These are phyloP conservation scores for Colletotrichum cuscutae DNA, from an alignment of 2,329 filamentous ascomycete genomes.

Conservation along the genomic window DNA sequence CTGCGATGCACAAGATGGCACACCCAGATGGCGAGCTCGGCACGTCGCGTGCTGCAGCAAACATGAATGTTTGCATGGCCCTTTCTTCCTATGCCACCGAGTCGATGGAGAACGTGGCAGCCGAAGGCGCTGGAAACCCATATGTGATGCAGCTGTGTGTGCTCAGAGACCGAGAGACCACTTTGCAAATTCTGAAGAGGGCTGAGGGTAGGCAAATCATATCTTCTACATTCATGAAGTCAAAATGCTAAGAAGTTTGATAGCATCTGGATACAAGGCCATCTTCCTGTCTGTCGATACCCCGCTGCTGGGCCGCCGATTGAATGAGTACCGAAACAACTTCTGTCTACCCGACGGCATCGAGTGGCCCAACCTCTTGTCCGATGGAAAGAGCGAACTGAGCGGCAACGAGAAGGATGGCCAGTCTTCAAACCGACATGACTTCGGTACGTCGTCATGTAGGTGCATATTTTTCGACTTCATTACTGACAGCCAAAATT, in stretches of 20 bases:
- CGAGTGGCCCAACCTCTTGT: constrained; percentile 9
- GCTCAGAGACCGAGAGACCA: constrained; percentile 57
- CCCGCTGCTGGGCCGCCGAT: constrained; percentile 61
- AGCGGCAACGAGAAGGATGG: background rate
- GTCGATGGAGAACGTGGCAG: constrained; percentile 56
- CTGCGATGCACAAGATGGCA: constrained; percentile 64
- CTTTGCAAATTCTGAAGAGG: constrained; percentile 51
- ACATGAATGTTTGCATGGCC: constrained; percentile 49
- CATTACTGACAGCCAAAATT: background rate
- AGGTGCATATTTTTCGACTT: rapidly evolving
- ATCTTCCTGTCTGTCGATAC: constrained; percentile 66
- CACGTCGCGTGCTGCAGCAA: constrained; percentile 58
- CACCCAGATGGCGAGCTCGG: constrained; percentile 63
- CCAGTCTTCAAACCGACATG: background rate
- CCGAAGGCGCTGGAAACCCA: constrained; percentile 47
- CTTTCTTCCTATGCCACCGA: constrained; percentile 58
- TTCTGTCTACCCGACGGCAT: constrained; percentile 45
- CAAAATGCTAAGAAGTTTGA: constrained; percentile 1
- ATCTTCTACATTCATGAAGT: background rate
- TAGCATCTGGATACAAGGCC: constrained; percentile 53
- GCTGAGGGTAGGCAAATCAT: constrained; percentile 49
- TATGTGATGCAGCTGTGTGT: constrained; percentile 63
- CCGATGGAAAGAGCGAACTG: constrained; percentile 36
- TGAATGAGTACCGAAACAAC: constrained; percentile 64
- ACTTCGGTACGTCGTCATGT: background rate